Conservation (phyloP, 2,329 filamentous ascomycete genomes). For the Alternaria brassicicola region DNA sequence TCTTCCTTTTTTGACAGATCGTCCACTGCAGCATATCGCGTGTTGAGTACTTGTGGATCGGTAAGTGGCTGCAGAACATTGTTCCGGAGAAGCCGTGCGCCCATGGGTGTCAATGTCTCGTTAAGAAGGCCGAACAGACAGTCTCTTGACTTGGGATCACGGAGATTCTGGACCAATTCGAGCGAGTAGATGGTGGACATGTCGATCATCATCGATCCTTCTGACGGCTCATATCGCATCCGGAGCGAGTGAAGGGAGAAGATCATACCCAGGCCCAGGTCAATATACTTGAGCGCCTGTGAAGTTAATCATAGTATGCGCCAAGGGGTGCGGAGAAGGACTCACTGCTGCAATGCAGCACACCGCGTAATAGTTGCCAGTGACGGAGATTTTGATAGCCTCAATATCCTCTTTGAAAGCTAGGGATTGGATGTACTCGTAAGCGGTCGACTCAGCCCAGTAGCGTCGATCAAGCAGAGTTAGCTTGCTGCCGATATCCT, state of each 20-base stretch:
- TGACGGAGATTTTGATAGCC: constrained; percentile 76
- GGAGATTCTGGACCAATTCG: constrained; percentile 87
- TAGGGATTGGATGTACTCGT: constrained; percentile 79
- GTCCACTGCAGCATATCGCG: constrained; percentile 80
- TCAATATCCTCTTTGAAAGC: constrained; percentile 81
- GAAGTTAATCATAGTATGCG: constrained; percentile 6
- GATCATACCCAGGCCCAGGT: constrained; percentile 68
- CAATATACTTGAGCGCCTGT: constrained; percentile 81
- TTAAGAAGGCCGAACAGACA: constrained; percentile 87
- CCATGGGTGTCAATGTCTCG: constrained; percentile 86
- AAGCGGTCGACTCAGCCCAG: constrained; percentile 80
- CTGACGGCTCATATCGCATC: constrained; percentile 84
- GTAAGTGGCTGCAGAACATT: constrained; percentile 91
- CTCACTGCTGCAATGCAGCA: constrained; percentile 85
- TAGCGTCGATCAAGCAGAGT: constrained; percentile 74
- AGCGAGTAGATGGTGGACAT: constrained; percentile 83
- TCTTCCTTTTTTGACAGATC: constrained; percentile 83
- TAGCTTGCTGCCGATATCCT: constrained; percentile 62
- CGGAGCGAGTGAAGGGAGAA: constrained; percentile 82
- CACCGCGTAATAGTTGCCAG: constrained; percentile 84
- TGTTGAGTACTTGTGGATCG: constrained; percentile 67
- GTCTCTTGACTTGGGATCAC: constrained; percentile 76
- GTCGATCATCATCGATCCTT: constrained; percentile 96
- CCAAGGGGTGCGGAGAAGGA: constrained; percentile 55
- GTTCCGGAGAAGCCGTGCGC: constrained; percentile 78